A percentile compares a stretch with the other conserved stretches of the same genome.
Conservation (phyloP, 139 green algal genomes). For the Coccomyxa sp. region DNA sequence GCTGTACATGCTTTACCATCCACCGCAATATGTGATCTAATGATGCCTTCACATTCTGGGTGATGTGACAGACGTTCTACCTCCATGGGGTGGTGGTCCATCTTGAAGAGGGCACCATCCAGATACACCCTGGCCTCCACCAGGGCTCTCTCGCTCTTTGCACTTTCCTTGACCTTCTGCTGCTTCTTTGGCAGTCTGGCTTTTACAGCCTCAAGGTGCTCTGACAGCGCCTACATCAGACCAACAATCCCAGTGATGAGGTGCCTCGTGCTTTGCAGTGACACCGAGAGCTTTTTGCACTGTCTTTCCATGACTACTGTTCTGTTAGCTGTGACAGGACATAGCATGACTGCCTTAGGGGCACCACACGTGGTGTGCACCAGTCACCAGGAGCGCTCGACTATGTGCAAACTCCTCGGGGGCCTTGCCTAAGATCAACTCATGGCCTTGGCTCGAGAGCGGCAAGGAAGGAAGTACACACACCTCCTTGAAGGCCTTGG, state of each 20-base stretch:
- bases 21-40: no score
- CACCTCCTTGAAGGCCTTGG: slow-evolving; percentile 59
- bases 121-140: slow-evolving; percentile 40
- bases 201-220: background rate
- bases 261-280: no score
- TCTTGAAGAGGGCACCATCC: slow-evolving; percentile 31
- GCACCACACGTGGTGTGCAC: background rate
- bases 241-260: background rate
- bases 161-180: background rate
- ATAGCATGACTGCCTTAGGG: background rate
- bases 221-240: background rate
- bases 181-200: background rate
- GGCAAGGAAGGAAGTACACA: background rate
- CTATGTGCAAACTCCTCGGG: background rate
- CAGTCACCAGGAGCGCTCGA: no score
- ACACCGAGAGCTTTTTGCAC: no score
- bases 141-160: background rate
- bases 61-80: background rate
- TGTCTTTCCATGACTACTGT: no score
- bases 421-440: background rate
- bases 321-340: background rate
- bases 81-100: slow-evolving; percentile 72
- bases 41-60: background rate
- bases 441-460: background rate
- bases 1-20: no score